A percentile compares a stretch with the other conserved stretches of the same genome.
Evolutionary conservation across 2,329 filamentous ascomycete species (phyloP).

Genomic region (Sordariomycetes sp.): DNA sequence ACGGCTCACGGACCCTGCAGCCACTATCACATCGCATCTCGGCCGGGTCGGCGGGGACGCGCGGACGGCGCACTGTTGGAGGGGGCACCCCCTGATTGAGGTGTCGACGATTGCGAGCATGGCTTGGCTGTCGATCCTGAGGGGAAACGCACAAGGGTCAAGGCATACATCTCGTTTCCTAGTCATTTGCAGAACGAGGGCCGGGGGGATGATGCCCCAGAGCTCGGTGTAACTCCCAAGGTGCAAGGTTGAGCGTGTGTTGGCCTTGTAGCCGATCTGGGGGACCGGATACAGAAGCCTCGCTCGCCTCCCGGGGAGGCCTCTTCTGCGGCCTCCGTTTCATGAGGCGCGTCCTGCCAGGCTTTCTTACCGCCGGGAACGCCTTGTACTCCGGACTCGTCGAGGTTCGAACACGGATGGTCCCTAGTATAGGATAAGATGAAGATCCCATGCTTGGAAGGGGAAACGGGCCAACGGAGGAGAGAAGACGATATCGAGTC

Average conservation of each 20-base stretch:
- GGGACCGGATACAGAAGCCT: background rate
- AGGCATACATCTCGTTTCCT: too few relatives aligned
- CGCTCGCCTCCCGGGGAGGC: background rate
- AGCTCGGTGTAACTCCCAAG: too few relatives aligned
- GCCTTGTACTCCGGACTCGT: background rate
- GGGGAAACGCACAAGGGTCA: too few relatives aligned
- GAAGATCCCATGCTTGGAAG: background rate
- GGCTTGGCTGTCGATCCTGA: background rate
- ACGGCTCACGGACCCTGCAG: background rate
- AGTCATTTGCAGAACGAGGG: too few relatives aligned
- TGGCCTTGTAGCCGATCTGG: background rate
- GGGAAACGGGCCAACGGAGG: background rate
- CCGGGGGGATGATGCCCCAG: too few relatives aligned
- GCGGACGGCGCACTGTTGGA: background rate
- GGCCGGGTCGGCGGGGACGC: background rate
- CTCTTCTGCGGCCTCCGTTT: background rate
- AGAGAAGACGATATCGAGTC: background rate
- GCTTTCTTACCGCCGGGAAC: background rate
- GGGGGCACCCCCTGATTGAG: background rate
- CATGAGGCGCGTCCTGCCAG: background rate
- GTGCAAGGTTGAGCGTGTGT: too few relatives aligned
- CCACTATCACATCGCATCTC: conserved; percentile 1
- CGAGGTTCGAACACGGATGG: background rate
- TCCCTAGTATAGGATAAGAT: background rate
- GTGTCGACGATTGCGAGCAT: background rate